These are phyloP conservation scores for Linanthus parryae DNA, from an alignment of 148 eudicot species.

Conservation along the genomic window DNA sequence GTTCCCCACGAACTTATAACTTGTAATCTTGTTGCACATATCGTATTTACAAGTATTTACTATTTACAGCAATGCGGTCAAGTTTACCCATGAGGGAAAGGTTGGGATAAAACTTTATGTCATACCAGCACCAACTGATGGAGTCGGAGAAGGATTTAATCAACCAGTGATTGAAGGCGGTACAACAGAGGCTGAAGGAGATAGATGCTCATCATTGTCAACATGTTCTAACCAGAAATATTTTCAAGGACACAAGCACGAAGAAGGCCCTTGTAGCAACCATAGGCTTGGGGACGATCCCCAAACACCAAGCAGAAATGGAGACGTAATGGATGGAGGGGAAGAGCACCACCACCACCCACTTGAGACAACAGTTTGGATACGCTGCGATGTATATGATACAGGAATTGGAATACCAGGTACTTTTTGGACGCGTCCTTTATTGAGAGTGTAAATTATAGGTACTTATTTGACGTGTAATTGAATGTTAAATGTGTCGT, in stretches of 20 bases:
- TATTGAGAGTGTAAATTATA: too few relatives aligned
- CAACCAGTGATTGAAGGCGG: conserved; percentile 10
- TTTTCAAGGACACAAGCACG: conserved; percentile 10
- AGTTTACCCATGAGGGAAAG: conserved; percentile 93
- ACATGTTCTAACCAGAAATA: conserved; percentile 1
- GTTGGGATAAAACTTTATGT: conserved; percentile 79
- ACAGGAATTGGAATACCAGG: conserved; percentile 98
- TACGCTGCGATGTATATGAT: conserved; percentile 88
- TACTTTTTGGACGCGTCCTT: conserved; percentile 10
- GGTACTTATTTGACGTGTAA: not conserved
- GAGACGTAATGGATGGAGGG: conserved; percentile 17
- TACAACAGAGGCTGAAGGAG: too few relatives aligned
- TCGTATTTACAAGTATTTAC: not conserved
- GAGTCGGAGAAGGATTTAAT: conserved; percentile 21
- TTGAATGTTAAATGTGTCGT: not conserved
- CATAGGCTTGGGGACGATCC: conserved; percentile 20
- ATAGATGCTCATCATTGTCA: conserved; percentile 4
- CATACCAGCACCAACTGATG: conserved; percentile 36
- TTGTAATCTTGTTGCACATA: too few relatives aligned
- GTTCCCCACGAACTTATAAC: too few relatives aligned
- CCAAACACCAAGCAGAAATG: conserved; percentile 23
- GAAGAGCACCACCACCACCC: conserved; percentile 18
- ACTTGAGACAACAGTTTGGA: conserved; percentile 59
- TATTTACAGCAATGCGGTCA: conserved; percentile 77
- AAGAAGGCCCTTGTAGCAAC: conserved; percentile 24